Evolutionary conservation across 2,329 filamentous ascomycete species (phyloP).

Genomic region (Fusarium domesticum): DNA sequence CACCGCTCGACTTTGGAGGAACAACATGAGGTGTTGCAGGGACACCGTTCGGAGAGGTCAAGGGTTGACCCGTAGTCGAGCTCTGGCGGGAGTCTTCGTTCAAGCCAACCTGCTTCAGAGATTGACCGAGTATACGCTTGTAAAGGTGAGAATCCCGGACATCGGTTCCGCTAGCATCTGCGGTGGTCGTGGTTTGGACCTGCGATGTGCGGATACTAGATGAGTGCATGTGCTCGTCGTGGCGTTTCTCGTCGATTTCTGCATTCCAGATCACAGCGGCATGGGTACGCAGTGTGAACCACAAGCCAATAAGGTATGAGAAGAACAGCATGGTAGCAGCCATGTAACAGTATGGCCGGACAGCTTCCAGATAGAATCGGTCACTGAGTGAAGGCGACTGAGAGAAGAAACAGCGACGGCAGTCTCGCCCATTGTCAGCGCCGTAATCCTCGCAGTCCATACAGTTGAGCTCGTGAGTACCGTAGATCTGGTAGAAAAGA

Average conservation of each 20-base stretch:
- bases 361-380: conserved; percentile 84
- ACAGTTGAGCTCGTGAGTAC: conserved; percentile 93
- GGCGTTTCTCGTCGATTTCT: conserved; percentile 74
- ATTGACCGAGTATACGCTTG: conserved; percentile 89
- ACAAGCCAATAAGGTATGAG: conserved; percentile 88
- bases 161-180: conserved; percentile 56
- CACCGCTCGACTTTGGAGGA: conserved; percentile 61
- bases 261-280: conserved; percentile 96
- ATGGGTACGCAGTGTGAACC: conserved; percentile 94
- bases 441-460: conserved; percentile 55
- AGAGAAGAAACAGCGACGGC: conserved; percentile 89
- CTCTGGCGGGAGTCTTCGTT: conserved; percentile 44
- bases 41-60: conserved; percentile 41
- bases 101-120: conserved; percentile 77
- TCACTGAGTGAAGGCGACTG: conserved; percentile 82
- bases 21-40: conserved; percentile 66
- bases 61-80: conserved; percentile 35
- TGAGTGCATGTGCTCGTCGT: conserved; percentile 48
- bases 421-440: conserved; percentile 60
- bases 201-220: conserved; percentile 37
- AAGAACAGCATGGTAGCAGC: conserved; percentile 82
- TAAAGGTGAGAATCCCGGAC: conserved; percentile 88
- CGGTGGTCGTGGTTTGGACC: conserved; percentile 32
- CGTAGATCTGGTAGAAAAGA: conserved; percentile 97
- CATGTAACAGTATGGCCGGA: conserved; percentile 90